Evolutionary conservation across 2,329 filamentous ascomycete genomes (phyloP), one percentile per base, ranked within the genome.

Genomic region (Fusarium nelsonii): DNA sequence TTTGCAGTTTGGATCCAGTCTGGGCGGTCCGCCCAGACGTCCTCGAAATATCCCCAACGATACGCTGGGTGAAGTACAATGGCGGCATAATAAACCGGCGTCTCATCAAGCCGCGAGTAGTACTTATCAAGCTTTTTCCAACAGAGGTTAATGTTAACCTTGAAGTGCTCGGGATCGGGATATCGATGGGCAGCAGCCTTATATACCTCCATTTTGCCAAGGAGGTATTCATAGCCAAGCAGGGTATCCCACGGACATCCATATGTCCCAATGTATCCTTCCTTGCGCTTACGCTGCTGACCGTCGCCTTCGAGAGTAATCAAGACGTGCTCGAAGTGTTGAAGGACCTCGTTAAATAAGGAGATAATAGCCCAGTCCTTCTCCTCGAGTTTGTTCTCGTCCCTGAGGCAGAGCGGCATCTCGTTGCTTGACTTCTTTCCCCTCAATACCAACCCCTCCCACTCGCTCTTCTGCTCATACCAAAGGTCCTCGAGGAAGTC

Each of bases 41-140:
- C 41, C 46, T 65, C 57, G 36, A 65, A 60, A 56, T 60, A 67
- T 15, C 36, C 55, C 64, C 55, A 67, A 16, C 46, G 40, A 43
- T 40, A 63, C 11, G 56, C 59, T 4, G 55, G 64, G 41, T 63
- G 50, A n/a, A 60, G 33, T 15, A 41, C 59, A n/a, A 60, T n/a
- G 6, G 51, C 34, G 14, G 59, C 44, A 39, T 63, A 63, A 36
- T 63, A 67, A 32, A 60, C 56, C 23, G 64, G 55, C 34, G 34
- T 50, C 32, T 50, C 34, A 11, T 50, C 34, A 15, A 50, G 34
- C 14, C n/a, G 15, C 33, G 23, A 48, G 32, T 68, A 65, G 54
- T 68, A 65, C 26, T 68, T 26, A 26, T 65, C 36, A 16, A 66
- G 50, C 44, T 62, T 66, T n/a, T 63, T 18, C 53, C 41, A 58